Evolutionary conservation across 345 rosid genomes (phyloP).

Genomic region (Melaleuca alternifolia): DNA sequence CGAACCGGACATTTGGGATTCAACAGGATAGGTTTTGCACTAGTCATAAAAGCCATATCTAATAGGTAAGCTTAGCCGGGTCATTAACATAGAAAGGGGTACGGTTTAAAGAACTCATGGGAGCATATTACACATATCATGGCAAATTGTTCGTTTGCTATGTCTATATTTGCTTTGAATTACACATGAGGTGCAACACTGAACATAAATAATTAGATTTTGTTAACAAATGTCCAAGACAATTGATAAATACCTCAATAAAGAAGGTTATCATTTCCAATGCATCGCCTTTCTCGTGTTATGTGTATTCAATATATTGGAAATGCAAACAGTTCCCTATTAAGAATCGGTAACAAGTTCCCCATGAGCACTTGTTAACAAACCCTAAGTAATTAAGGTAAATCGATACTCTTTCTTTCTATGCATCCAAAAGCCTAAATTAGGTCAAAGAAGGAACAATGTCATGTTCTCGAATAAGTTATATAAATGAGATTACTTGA

Average conservation of each 20-base stretch:
- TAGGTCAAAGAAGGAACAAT: background rate
- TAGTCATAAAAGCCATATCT: background rate
- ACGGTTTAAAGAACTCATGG: background rate
- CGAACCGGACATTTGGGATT: background rate
- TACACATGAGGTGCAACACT: background rate
- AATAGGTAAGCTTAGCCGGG: background rate
- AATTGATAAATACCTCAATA: background rate
- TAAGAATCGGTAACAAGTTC: background rate
- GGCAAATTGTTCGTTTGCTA: background rate
- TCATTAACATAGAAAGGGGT: background rate
- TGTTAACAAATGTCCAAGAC: background rate
- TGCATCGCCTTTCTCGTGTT: background rate
- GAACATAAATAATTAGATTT: background rate
- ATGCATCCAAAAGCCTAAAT: background rate
- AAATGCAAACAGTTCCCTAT: background rate
- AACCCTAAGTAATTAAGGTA: background rate
- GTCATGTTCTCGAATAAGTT: background rate
- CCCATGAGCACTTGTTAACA: background rate
- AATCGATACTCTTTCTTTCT: background rate
- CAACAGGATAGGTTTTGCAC: background rate
- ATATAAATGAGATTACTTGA: background rate
- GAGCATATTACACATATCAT: background rate
- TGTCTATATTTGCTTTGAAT: background rate
- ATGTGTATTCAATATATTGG: background rate
- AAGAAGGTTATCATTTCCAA: background rate